phyloP scores from a whole-genome alignment of 768 basidiomycete genomes.

The Mrakia gelida region DNA sequence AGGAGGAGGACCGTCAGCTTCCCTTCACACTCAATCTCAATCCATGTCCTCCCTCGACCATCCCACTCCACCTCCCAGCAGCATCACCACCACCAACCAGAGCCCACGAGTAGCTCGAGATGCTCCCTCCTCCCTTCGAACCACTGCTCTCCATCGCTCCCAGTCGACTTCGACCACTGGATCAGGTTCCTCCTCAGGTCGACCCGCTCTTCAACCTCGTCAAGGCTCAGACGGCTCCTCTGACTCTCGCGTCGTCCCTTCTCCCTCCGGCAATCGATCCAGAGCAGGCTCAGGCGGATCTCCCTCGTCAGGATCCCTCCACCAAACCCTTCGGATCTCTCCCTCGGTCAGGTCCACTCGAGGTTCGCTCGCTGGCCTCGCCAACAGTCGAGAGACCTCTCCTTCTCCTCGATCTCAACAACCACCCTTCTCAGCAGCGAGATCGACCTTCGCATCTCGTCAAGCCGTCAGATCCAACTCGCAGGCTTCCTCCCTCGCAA shows the following conservation, averaged over 20 bases:
- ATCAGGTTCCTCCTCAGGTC: not conserved
- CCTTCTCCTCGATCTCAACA: conserved; percentile 1
- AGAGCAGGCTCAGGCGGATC: not conserved
- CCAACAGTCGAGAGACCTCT: not conserved
- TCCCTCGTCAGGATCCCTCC: not conserved
- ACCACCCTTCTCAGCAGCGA: not conserved
- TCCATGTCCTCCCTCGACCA: conserved; percentile 1
- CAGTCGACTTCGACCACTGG: not conserved
- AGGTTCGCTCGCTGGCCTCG: not conserved
- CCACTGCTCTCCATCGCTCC: not conserved
- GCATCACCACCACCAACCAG: not conserved
- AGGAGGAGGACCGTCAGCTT: not conserved
- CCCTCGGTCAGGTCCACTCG: conserved; percentile 2
- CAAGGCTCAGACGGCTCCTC: not conserved
- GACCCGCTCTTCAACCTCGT: not conserved
- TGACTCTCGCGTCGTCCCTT: not conserved
- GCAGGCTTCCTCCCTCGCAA: not conserved
- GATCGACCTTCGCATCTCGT: not conserved
- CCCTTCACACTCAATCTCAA: not conserved
- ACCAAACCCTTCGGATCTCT: not conserved
- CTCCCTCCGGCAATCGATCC: not conserved
- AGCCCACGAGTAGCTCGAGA: not conserved
- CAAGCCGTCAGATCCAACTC: not conserved
- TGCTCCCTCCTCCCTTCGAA: conserved; percentile 3
- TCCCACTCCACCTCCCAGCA: not conserved